Percentiles rank a stretch among this genome's conserved stretches.
phyloP scores from a whole-genome alignment of 768 basidiomycete species.

The Pleurotus cornucopiae region DNA sequence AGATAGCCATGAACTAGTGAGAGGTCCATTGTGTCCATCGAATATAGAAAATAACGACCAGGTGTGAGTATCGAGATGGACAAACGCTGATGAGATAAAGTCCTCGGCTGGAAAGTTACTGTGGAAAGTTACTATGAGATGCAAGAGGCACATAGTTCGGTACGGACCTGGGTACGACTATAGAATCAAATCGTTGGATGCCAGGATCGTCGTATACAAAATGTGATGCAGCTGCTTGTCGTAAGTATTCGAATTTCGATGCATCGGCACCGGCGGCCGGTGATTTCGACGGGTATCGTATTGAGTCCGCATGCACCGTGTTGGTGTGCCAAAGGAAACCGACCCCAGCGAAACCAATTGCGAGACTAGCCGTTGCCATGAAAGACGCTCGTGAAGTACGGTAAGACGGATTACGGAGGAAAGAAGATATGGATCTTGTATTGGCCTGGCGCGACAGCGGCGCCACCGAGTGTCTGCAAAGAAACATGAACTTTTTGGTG shows the following conservation, averaged over 20 bases:
- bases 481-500: no score
- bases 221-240: background rate
- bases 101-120: slow-evolving; percentile 1
- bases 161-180: background rate
- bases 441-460: no score
- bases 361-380: no score
- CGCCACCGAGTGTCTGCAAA: no score
- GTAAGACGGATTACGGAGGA: background rate
- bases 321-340: no score
- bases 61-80: background rate
- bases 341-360: no score
- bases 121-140: background rate
- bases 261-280: background rate
- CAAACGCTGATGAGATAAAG: background rate
- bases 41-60: slow-evolving; percentile 30
- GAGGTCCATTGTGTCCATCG: slow-evolving; percentile 27
- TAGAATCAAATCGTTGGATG: background rate
- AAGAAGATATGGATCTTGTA: no score
- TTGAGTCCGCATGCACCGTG: background rate
- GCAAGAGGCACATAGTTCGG: background rate
- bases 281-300: background rate
- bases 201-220: slow-evolving; percentile 1
- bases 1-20: slow-evolving; percentile 23
- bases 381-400: no score
- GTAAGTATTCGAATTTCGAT: background rate